phyloP scores from a whole-genome alignment of 1,284 basidiomycete genomes.

The Rhodotorula sp. region DNA sequence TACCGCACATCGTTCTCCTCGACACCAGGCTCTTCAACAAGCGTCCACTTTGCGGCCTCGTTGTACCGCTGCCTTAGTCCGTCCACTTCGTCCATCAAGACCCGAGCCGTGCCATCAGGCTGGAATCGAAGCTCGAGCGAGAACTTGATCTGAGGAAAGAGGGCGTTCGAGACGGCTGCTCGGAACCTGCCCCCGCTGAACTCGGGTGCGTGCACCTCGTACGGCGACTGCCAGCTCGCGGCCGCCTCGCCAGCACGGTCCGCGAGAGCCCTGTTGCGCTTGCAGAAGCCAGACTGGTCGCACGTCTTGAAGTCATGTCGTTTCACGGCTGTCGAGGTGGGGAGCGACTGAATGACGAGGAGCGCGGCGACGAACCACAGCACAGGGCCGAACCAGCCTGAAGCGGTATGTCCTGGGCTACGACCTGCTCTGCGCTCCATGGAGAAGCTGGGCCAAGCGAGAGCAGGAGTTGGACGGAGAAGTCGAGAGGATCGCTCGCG shows the following conservation, averaged over 20 bases:
- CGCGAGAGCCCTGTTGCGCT: slow-evolving; percentile 76
- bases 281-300: slow-evolving; percentile 83
- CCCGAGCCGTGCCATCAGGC: slow-evolving; percentile 69
- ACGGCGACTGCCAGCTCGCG: slow-evolving; percentile 74
- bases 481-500: not conserved
- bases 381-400: too few relatives aligned
- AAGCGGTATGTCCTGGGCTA: not conserved
- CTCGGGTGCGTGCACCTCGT: slow-evolving; percentile 64
- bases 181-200: slow-evolving; percentile 62
- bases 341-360: slow-evolving; percentile 6
- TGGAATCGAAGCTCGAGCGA: slow-evolving; percentile 60
- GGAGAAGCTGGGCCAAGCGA: too few relatives aligned
- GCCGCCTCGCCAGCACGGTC: slow-evolving; percentile 43
- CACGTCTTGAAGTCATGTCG: slow-evolving; percentile 86
- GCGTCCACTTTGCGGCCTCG: slow-evolving; percentile 81
- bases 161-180: slow-evolving; percentile 66
- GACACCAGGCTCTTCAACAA: slow-evolving; percentile 64
- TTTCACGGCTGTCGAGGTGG: slow-evolving; percentile 48
- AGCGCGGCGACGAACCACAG: slow-evolving; percentile 1
- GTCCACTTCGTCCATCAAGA: slow-evolving; percentile 79
- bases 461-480: not conserved
- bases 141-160: slow-evolving; percentile 80
- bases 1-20: slow-evolving; percentile 54
- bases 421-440: too few relatives aligned
- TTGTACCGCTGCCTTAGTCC: slow-evolving; percentile 78